Evolutionary conservation across 2,329 filamentous ascomycete genomes (phyloP).

Genomic region (Neonectria punicea): DNA sequence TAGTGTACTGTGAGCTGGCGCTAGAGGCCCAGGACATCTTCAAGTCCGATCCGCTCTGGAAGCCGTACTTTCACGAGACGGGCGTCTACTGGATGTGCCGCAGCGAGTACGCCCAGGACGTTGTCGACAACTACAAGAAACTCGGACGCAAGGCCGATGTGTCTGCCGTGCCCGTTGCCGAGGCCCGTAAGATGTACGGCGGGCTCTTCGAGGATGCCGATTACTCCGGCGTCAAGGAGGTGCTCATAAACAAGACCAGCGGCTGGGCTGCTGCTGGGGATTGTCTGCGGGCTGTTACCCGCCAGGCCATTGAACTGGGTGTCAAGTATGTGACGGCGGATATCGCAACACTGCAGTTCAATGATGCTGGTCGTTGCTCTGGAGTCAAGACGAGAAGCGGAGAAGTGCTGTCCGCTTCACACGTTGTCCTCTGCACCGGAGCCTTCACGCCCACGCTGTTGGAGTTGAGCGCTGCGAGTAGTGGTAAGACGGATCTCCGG

Average conservation of each 20-base stretch:
- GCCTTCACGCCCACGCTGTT: slow-evolving; percentile 68
- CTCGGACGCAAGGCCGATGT: slow-evolving; percentile 54
- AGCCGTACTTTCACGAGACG: slow-evolving; percentile 66
- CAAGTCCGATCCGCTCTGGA: slow-evolving; percentile 65
- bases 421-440: slow-evolving; percentile 65
- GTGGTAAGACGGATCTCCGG: slow-evolving; percentile 58
- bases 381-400: slow-evolving; percentile 63
- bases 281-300: slow-evolving; percentile 64
- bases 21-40: slow-evolving; percentile 74
- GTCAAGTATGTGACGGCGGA: slow-evolving; percentile 69
- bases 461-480: slow-evolving; percentile 60
- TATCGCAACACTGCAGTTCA: slow-evolving; percentile 59
- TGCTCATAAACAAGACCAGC: slow-evolving; percentile 69
- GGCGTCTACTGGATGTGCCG: slow-evolving; percentile 69
- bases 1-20: slow-evolving; percentile 71
- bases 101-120: slow-evolving; percentile 60
- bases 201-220: slow-evolving; percentile 70
- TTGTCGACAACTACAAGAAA: slow-evolving; percentile 63
- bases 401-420: slow-evolving; percentile 56
- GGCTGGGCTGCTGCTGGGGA: slow-evolving; percentile 74
- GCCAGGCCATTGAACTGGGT: slow-evolving; percentile 62
- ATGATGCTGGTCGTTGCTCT: slow-evolving; percentile 53
- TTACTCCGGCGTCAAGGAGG: slow-evolving; percentile 67
- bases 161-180: slow-evolving; percentile 56
- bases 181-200: slow-evolving; percentile 61